A percentile compares a stretch with the other conserved stretches of the same genome.
Conservation (phyloP, 345 rosid genomes). For the Populus euphratica region DNA sequence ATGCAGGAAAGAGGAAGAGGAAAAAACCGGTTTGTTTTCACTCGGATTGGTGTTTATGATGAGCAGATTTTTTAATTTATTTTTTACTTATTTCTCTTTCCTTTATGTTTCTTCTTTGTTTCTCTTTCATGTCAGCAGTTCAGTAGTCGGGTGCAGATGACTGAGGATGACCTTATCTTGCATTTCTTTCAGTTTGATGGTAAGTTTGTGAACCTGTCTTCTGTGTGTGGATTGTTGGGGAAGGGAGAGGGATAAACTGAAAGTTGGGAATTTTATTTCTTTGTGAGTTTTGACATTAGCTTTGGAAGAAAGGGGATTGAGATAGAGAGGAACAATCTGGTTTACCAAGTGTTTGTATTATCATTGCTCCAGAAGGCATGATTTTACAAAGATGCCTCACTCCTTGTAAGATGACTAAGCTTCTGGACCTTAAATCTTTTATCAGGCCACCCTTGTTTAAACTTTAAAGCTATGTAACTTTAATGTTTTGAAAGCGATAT, state of each 20-base stretch:
- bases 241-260: neutral
- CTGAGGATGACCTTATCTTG: slow-evolving; percentile 67
- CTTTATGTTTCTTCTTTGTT: slow-evolving; percentile 10
- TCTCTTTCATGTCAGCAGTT: slow-evolving; percentile 32
- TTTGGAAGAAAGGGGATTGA: neutral
- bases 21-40: slow-evolving; percentile 47
- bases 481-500: neutral
- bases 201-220: slow-evolving; percentile 26
- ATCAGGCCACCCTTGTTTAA: too few species aligned
- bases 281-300: neutral
- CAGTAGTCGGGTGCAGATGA: slow-evolving; percentile 65
- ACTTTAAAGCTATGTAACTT: neutral
- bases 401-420: neutral
- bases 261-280: neutral
- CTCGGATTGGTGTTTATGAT: neutral
- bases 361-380: neutral
- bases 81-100: slow-evolving; percentile 1
- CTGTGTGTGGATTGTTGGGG: neutral
- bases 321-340: neutral
- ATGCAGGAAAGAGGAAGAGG: slow-evolving; percentile 31
- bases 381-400: neutral
- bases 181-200: slow-evolving; percentile 84
- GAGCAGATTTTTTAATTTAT: neutral
- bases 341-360: neutral
- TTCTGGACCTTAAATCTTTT: neutral